These are phyloP conservation scores for Yarrowia sp. DNA, from an alignment of 805 yeast species.

Conservation along the genomic window DNA sequence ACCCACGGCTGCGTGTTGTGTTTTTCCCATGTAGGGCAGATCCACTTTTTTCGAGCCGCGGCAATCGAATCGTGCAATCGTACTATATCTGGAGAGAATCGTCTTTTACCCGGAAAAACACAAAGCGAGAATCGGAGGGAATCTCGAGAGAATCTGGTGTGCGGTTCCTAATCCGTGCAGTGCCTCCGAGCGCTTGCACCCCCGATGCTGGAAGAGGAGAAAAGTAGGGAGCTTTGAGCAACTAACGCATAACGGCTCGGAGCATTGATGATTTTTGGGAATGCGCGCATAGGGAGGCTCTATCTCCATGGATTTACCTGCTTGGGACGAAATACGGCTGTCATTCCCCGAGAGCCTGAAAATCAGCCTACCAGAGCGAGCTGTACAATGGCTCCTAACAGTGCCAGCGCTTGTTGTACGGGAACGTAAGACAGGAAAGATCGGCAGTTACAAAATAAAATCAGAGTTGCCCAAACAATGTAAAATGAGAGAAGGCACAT, in stretches of 20 bases:
- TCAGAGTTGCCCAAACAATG: neutral
- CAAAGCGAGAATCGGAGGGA: neutral
- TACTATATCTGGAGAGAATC: neutral
- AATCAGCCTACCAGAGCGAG: too few relatives aligned
- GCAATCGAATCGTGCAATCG: too few relatives aligned
- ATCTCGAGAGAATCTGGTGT: too few relatives aligned
- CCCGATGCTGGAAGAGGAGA: conserved; percentile 3
- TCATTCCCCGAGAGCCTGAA: neutral
- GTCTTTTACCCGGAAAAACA: neutral
- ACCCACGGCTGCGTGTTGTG: neutral
- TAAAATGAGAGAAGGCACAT: neutral
- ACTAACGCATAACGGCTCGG: conserved; percentile 14
- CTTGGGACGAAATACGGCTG: neutral
- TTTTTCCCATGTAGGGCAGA: neutral
- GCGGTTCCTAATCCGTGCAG: conserved; percentile 4
- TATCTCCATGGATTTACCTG: conserved; percentile 1
- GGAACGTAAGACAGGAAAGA: conserved; percentile 31
- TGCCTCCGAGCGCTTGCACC: conserved; percentile 8
- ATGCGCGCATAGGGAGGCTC: neutral
- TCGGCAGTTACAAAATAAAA: conserved; percentile 30
- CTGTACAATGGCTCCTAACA: too few relatives aligned
- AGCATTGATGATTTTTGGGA: conserved; percentile 15
- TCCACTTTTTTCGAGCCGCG: too few relatives aligned
- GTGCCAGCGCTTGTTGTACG: neutral
- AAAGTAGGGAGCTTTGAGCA: neutral